Conservation (phyloP, 2,329 filamentous ascomycete species). For the Ceratocystis huliohia region DNA sequence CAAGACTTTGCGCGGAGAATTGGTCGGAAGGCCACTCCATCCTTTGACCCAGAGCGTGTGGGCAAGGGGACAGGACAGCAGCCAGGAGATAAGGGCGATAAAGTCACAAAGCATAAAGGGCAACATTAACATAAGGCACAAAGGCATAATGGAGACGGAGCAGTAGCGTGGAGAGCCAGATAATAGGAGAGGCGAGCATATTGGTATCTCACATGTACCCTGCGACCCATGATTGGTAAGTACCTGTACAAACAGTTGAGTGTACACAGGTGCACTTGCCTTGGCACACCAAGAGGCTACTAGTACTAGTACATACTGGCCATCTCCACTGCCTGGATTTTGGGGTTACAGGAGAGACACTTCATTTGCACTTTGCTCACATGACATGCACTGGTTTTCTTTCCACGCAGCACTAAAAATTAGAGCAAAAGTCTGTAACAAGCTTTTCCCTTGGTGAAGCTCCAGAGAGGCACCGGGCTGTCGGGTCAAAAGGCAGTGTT, state of each 20-base stretch:
- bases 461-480: neutral
- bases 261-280: too few species aligned
- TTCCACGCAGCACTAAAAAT: neutral
- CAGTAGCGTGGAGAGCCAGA: too few species aligned
- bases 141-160: too few species aligned
- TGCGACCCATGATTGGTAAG: neutral
- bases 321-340: neutral
- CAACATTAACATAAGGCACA: neutral
- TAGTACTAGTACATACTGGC: neutral
- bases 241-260: neutral
- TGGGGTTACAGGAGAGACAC: neutral
- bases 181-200: neutral
- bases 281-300: too few species aligned
- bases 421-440: too few species aligned
- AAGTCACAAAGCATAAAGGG: neutral
- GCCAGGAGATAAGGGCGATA: neutral
- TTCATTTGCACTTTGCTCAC: neutral
- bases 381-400: neutral
- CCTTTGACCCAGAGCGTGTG: neutral
- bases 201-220: neutral
- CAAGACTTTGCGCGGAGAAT: conserved; percentile 6
- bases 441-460: too few species aligned
- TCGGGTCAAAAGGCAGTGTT: neutral
- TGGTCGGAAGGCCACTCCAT: neutral
- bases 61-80: neutral